Evolutionary conservation across 1,284 basidiomycete species (phyloP).

Genomic region (Ceratobasidium sp.): DNA sequence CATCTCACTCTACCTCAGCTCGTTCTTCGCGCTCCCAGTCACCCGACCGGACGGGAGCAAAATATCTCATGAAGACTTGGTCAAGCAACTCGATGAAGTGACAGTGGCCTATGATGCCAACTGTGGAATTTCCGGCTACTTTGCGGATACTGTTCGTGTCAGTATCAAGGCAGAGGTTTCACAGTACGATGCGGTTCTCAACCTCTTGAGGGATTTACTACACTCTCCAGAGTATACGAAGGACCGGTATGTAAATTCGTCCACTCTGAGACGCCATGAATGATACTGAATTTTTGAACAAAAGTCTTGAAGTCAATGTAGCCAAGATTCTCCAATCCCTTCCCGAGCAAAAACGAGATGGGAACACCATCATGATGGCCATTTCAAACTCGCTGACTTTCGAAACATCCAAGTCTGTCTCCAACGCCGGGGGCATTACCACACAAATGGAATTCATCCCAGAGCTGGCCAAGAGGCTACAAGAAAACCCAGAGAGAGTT

Average conservation of each 20-base stretch:
- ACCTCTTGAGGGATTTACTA: conserved; percentile 90
- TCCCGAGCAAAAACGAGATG: conserved; percentile 93
- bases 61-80: conserved; percentile 86
- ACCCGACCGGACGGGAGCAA: conserved; percentile 70
- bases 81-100: conserved; percentile 87
- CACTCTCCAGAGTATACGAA: conserved; percentile 80
- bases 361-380: conserved; percentile 77
- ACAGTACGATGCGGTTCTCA: conserved; percentile 80
- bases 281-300: not conserved
- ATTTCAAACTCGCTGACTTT: conserved; percentile 74
- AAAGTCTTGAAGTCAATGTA: conserved; percentile 81
- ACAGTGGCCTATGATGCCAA: conserved; percentile 85
- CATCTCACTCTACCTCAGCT: conserved; percentile 79
- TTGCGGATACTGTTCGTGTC: conserved; percentile 77
- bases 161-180: conserved; percentile 82
- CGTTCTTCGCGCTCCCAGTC: conserved; percentile 91
- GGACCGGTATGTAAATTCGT: conserved; percentile 65
- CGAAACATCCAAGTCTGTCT: conserved; percentile 68
- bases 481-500: conserved; percentile 74
- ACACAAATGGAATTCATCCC: conserved; percentile 82
- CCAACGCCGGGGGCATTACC: conserved; percentile 70
- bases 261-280: too few relatives aligned
- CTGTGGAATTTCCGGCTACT: conserved; percentile 71
- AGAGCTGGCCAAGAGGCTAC: conserved; percentile 71
- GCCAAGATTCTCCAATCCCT: conserved; percentile 91